Evolutionary conservation across 495 filamentous ascomycete genomes (phyloP), one percentile per base, ranked within the genome.

Genomic region (Talaromyces proteolyticus): DNA sequence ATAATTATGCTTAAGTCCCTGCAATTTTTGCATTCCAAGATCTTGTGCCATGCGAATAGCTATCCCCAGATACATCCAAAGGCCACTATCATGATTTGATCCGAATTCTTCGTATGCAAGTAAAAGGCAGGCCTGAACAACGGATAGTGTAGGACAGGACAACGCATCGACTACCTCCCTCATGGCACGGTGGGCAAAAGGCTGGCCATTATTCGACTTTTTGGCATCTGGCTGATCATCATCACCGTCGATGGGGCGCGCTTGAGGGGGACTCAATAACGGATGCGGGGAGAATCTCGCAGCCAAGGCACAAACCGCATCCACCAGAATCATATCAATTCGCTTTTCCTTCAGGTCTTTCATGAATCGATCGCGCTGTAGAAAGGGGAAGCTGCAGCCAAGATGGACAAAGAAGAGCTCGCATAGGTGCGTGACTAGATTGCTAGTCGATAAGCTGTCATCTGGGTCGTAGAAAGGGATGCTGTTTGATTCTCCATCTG

Each of bases 61-160:
- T 50, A 88, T 82, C 0, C 89, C 89, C 14, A 92, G 68, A 55
- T 91, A 91, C 88, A 91, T 92, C 89, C 88, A 94, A 16, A 94
- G 68, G 2, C 88, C 87, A 62, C 88, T 92, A 58, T 92, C 89
- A 53, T 87, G 85, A 55, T 89, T 88, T 18, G 85, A 84, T 11
- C 89, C 89, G 52, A 94, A 94, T 38, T 88, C 84, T 53, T 91
- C 86, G 62, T 94, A 94, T 0, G 88, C 88, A 62, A 94, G 76
- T 39, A 94, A 64, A 23, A 94, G 66, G 42, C 83, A 89, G 6
- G 88, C 87, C 55, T 92, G 88, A 3, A 90, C 85, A 39, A 84
- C 87, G 41, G 84, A 81, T 18, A 94, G 79, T 10, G 83, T 88
- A 14, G 89, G 88, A 49, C 85, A 91, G 22, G 86, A 77, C 49